Base-by-base conservation (phyloP, 352 stramenopile genomes). In the Pythium scleroteichum region DNA sequence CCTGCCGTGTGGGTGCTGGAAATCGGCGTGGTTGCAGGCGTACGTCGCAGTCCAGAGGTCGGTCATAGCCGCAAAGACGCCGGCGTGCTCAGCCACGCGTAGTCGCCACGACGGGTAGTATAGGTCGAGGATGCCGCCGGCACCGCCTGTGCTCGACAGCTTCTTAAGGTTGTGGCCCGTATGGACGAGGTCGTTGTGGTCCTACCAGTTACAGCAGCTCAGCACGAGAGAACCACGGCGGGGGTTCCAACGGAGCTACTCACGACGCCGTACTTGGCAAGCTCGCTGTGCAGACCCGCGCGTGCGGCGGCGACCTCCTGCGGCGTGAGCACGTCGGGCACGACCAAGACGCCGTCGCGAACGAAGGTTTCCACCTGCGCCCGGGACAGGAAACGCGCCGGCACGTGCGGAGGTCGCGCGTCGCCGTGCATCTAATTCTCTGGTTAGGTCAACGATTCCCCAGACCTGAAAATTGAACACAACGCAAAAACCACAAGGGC, bases 91-190 rank as follows among this genome's bases (percentile, higher is more conserved):
- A 0, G 83, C 81, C 19, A 96, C 74, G 27, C 76, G 67, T 1
- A 97, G 72, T 19, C 91, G 85, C 88, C 89, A 97, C 22, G 83
- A 89, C 26, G 85, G 76, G 66, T 97, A 96, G 47, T 96, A 97
- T 6, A 97, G 64, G 41, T 97, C 89, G 6, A 97, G 61, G 42
- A 97, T 92, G 22, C 88, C 88, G 39, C 88, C 89, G 23, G 89
- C 85, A 35, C 89, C 89, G n/a, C 81, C 78, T 5, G 89, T 96
- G 59, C 85, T 95, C 44, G 89, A 96, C 9, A 97, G 66, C 45
- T 87, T 85, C 56, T 85, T 82, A 10, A 96, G 70, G 51, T 88
- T 78, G 16, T 81, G 54, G 12, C 79, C 82, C 0, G 83, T 96
- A 40, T 58, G 47, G 41, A 71, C 69, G 42, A 95, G 73, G 52